These are phyloP conservation scores for Aspergillus heteromorphus DNA, from an alignment of 495 filamentous ascomycete genomes.

Conservation along the genomic window DNA sequence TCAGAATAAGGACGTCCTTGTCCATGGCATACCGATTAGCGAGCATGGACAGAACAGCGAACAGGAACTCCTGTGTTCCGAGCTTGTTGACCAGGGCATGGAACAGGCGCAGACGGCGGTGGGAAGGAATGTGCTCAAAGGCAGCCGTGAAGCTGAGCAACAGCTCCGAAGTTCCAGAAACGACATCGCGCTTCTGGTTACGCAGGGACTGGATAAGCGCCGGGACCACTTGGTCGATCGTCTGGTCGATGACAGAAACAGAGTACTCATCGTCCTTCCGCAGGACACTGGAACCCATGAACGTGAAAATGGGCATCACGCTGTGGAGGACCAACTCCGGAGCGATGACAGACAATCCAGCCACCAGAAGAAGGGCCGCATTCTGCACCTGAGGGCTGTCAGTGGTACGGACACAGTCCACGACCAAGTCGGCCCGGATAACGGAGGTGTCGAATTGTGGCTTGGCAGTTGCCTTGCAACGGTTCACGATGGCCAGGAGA, in stretches of 20 bases:
- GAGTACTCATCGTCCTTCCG: conserved; percentile 93
- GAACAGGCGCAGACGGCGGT: conserved; percentile 76
- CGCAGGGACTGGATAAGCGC: conserved; percentile 82
- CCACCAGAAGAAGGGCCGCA: conserved; percentile 80
- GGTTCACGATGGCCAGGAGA: conserved; percentile 72
- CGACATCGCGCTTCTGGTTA: conserved; percentile 66
- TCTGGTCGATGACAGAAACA: conserved; percentile 79
- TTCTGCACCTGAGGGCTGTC: conserved; percentile 89
- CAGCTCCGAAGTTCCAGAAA: conserved; percentile 76
- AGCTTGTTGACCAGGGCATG: conserved; percentile 71
- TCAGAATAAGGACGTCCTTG: conserved; percentile 40
- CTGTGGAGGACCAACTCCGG: conserved; percentile 89
- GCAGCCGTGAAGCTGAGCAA: conserved; percentile 88
- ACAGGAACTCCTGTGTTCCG: conserved; percentile 70
- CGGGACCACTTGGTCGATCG: conserved; percentile 84
- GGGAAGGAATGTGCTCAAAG: conserved; percentile 87
- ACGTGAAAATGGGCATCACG: conserved; percentile 98
- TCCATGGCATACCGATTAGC: conserved; percentile 40
- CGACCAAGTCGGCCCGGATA: conserved; percentile 79
- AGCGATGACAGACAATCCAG: conserved; percentile 71
- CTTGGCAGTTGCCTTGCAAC: conserved; percentile 54
- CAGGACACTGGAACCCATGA: conserved; percentile 85
- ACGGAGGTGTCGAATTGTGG: conserved; percentile 65
- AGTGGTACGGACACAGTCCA: conserved; percentile 85
- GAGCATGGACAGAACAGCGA: conserved; percentile 43